Evolutionary conservation across 768 basidiomycete species (phyloP).

Genomic region (Cubamyces sp.): DNA sequence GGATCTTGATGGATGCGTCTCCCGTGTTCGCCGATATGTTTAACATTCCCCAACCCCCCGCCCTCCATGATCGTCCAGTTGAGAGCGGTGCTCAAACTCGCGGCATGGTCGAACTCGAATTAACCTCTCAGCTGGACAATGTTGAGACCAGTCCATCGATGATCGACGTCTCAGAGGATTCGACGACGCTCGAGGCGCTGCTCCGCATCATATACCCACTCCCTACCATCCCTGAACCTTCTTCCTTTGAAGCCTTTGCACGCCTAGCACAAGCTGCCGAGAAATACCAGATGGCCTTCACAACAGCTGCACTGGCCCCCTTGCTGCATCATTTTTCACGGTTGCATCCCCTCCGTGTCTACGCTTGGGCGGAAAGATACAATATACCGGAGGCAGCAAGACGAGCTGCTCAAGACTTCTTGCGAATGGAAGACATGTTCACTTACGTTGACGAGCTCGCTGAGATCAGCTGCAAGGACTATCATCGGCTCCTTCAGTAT

Average conservation of each 20-base stretch:
- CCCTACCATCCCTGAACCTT: too few species aligned
- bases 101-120: too few species aligned
- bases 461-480: not conserved
- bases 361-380: not conserved
- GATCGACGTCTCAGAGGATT: too few species aligned
- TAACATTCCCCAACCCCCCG: constrained; percentile 9
- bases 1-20: constrained; percentile 20
- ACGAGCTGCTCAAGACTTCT: not conserved
- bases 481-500: constrained; percentile 3
- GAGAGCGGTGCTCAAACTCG: not conserved
- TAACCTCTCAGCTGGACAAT: too few species aligned
- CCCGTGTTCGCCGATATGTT: constrained; percentile 26
- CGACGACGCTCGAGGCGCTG: too few species aligned
- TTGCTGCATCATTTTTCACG: not conserved
- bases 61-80: not conserved
- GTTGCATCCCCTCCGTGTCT: constrained; percentile 5
- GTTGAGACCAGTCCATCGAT: not conserved
- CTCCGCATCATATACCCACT: too few species aligned
- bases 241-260: too few species aligned
- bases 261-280: constrained; percentile 1
- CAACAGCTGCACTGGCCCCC: not conserved
- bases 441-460: constrained; percentile 2
- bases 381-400: not conserved
- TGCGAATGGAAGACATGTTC: not conserved
- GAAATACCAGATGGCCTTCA: constrained; percentile 16